Evolutionary conservation across 306 rosid species (phyloP), one percentile per base, ranked within the genome.

Genomic region (Acacia confusa): DNA sequence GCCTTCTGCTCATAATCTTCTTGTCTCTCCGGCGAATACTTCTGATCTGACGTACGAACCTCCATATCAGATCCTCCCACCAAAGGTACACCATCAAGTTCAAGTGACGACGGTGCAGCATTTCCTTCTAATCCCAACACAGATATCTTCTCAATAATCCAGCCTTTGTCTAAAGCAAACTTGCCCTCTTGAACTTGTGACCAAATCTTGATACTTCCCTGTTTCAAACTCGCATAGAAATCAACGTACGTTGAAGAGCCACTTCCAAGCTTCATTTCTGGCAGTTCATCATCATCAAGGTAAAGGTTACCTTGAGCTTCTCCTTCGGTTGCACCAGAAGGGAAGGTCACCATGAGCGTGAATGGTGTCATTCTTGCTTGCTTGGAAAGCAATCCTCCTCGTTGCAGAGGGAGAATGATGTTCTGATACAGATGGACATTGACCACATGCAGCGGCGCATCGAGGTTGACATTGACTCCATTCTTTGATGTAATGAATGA

Each of bases 341-440:
- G 98, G 92, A 95, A 90, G 15, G 97, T 83, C 9, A 95, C 86
- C 0, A 92, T 11, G 13, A 93, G 92, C 44, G 79, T 92, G 83
- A 90, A 95, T 6, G 99, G 99, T 9, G 99, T 95, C 78, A 28
- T 85, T 58, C 97, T 82, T 0, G 99, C 99, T 15, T 87, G 97
- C 90, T 90, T 93, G 0, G 99, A 92, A 60, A 93, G 48, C 85
- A 89, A 1, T 44, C 98, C 98, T 30, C 99, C 99, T 70, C 60
- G 94, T 87, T 95, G 99, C 94, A 93, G 89, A 25, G 99, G 99
- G 58, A 95, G 83, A 77, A 95, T 95, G 76, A 89, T 77, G 69
- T 87, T 92, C 86, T 95, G 98, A 88, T 92, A 93, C 81, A 95
- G 52, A 88, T 95, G 99, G 53, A 95, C 98, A 74, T 95, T 95